Evolutionary conservation across 495 filamentous ascomycete genomes (phyloP).

Genomic region (Darksidea phi): DNA sequence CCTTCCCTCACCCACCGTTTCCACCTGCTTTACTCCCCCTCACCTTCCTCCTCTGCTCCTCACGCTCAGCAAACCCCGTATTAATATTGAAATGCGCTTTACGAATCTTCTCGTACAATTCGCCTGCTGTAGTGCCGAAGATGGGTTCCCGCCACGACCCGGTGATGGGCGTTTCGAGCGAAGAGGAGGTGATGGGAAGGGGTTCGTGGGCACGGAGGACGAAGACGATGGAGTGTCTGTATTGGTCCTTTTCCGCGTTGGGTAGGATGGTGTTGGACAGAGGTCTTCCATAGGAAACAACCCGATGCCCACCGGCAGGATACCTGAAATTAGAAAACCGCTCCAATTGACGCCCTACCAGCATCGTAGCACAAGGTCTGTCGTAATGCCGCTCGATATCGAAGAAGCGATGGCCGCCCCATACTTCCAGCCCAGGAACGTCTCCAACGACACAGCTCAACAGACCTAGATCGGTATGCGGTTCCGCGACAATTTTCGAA

Average conservation of each 20-base stretch:
- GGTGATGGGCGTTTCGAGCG: constrained; percentile 24
- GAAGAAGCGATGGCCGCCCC: constrained; percentile 16
- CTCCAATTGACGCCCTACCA: constrained; percentile 27
- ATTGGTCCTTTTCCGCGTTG: constrained; percentile 1
- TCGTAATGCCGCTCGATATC: constrained; percentile 22
- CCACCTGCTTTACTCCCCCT: no score
- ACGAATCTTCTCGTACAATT: constrained; percentile 27
- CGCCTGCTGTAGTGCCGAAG: constrained; percentile 23
- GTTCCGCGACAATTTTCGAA: constrained; percentile 29
- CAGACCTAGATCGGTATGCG: constrained; percentile 33
- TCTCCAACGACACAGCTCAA: constrained; percentile 28
- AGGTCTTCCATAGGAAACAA: constrained; percentile 33
- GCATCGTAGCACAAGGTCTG: constrained; percentile 14
- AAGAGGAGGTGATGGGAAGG: constrained; percentile 16
- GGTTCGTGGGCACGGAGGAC: constrained; percentile 29
- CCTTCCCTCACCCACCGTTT: no score
- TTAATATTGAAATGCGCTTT: constrained; percentile 37
- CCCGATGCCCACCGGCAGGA: constrained; percentile 30
- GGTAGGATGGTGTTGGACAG: background rate
- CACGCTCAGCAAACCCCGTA: constrained; percentile 25
- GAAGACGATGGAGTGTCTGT: constrained; percentile 35
- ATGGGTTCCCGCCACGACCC: constrained; percentile 26
- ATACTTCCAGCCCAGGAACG: constrained; percentile 35
- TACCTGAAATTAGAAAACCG: constrained; percentile 22
- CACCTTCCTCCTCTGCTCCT: constrained; percentile 30